Base-by-base conservation (phyloP, 2,329 filamentous ascomycete genomes). In the Xylaria hypoxylon region DNA sequence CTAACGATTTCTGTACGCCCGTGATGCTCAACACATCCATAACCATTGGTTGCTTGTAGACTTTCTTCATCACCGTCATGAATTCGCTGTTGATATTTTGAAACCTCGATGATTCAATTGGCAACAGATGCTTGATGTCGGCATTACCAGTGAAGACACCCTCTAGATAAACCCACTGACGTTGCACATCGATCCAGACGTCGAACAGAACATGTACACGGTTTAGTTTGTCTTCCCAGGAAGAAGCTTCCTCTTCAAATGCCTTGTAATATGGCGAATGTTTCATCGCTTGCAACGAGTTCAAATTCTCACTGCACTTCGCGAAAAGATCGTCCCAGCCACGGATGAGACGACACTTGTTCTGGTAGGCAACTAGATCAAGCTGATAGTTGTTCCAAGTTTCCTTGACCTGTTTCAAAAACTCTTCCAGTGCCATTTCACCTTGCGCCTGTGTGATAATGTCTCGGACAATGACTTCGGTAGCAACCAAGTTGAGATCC, bases 61-160 rank as follows among this genome's bases (percentile, higher is more conserved):
- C 96, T 79, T 98, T 99, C 83, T 98, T 98, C 93, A 99, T 97
- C 45, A 99, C 94, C n/a, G 93, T 90, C 76, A 97, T 91, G 82
- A 99, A 99, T 78, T 99, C 95, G 68, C 94, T 96, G 81, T 99
- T 99, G 85, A 99, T 99, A 81, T 98, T 99, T 77, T 97, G 93
- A 82, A 99, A 99, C 64, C 96, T 90, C 11, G 93, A 94, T 0
- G 96, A 97, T 78, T 99, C 96, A 69, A 97, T 94, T 4, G 96
- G 96, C 24, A 99, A 87, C 58, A 99, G 85, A 78, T 98, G 95
- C 81, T 98, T 99, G 84, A 99, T 99, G 76, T 99, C 96, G 44
- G 93, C 95, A 77, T 99, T 99, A 65, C 96, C 96, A 1, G 95
- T 97, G 78, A 99, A 99, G 38, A 99, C 96, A 71, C 96, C 96